Base-by-base conservation (phyloP, 73 alveolate species). In the Paramecium tetraurelia region DNA sequence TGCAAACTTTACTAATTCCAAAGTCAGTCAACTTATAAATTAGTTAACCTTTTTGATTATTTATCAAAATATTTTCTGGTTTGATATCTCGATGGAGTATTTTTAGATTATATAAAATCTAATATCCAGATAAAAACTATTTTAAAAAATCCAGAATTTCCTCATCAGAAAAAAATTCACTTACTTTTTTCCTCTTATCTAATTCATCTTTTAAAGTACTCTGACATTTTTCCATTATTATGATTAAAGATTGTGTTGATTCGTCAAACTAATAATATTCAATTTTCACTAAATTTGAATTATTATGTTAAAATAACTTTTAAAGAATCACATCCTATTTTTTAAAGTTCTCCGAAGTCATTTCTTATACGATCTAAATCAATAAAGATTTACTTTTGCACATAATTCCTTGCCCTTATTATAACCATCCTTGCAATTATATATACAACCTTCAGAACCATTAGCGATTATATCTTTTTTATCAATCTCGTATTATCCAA, bases 1-100 rank as follows among this genome's bases (percentile, higher is more conserved):
- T 9, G 2, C 40, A 24, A 29, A 24, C 36, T 14, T 59, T 59
- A 24, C 43, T 22, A 21, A 29, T 21, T 5, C 77, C 77, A 29
- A 59, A 59, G 20, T 29, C 40, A 20, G 77, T 29, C 3, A 59
- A 4, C 9, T 59, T 59, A 59, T 59, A 59, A 59, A 59, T 59
- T 6, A 29, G 14, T 59, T 21, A 21, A 16, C 77, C 77, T 2
- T 21, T 20, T 11, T 16, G 22, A 18, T 20, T 1, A 18, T 20
- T 59, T 41, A 59, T 29, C 9, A 80, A 29, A 12, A 86, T 38
- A 59, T 86, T 58, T 5, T 86, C 93, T n/a, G 93, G 93, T 35
- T 59, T 86, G 6, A 86, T 86, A 86, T 86, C 93, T 59, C 93
- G 29, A 86, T 86, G 93, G 8, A 86, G 48, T 31, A 86, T 38